A percentile compares a stretch with the other conserved stretches of the same genome.
Conservation (phyloP, 768 basidiomycete genomes). For the Termitomyces sp. region DNA sequence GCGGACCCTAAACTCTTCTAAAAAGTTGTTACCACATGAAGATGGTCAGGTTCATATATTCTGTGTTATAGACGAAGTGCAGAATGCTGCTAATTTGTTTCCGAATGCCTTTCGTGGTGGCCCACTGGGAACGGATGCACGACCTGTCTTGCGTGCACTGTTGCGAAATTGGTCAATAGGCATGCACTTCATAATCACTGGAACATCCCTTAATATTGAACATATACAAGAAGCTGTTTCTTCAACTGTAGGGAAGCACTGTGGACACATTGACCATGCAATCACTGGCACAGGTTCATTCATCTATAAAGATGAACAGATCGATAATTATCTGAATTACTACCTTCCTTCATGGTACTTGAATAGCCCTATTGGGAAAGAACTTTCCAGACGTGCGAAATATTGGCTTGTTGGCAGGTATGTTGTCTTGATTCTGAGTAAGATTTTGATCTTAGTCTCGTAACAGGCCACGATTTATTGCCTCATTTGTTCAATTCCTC, state of each 20-base stretch:
- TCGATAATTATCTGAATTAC: background rate
- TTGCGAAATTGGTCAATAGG: background rate
- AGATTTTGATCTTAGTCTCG: background rate
- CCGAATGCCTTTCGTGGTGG: background rate
- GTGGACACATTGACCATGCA: background rate
- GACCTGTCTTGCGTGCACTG: background rate
- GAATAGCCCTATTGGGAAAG: background rate
- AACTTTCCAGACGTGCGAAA: background rate
- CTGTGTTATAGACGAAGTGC: background rate
- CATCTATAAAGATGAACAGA: background rate
- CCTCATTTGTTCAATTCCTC: background rate
- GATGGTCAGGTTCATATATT: background rate
- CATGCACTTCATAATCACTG: background rate
- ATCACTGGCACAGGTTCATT: background rate
- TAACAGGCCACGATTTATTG: background rate
- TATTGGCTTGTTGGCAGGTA: constrained; percentile 1
- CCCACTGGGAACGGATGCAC: background rate
- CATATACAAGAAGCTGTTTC: background rate
- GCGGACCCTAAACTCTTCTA: background rate
- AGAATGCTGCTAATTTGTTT: background rate
- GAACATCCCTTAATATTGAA: background rate
- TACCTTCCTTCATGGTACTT: background rate
- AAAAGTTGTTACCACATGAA: background rate
- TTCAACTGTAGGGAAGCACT: background rate
- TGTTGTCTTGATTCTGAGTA: background rate